Evolutionary conservation across 2,329 filamentous ascomycete genomes (phyloP).

Genomic region (Apiospora arundinis): DNA sequence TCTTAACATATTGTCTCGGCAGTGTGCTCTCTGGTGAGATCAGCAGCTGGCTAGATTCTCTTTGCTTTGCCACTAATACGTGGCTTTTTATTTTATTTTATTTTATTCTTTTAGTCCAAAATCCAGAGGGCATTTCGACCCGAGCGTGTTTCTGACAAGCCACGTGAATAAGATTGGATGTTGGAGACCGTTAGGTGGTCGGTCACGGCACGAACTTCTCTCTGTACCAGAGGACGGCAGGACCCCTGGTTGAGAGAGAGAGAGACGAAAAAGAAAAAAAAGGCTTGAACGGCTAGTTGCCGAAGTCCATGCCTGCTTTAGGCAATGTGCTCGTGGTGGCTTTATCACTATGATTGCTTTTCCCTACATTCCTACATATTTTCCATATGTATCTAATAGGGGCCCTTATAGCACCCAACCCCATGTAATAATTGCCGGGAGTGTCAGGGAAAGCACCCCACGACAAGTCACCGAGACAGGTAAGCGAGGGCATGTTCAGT

Average conservation of each 20-base stretch:
- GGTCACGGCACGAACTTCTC: conserved; percentile 1
- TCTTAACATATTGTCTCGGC: background rate
- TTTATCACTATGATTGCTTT: conserved; percentile 17
- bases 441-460: conserved; percentile 1
- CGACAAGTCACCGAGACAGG: background rate
- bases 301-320: conserved; percentile 21
- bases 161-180: conserved; percentile 18
- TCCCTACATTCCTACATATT: too few species aligned
- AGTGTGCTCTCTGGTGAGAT: background rate
- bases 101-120: background rate
- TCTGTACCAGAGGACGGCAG: background rate
- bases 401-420: background rate
- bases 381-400: background rate
- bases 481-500: background rate
- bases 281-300: conserved; percentile 19
- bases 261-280: background rate
- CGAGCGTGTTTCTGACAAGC: conserved; percentile 14
- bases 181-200: conserved; percentile 13
- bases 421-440: conserved; percentile 1
- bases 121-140: conserved; percentile 14
- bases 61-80: background rate
- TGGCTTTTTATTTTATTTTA: too few species aligned
- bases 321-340: conserved; percentile 20
- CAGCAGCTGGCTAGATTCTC: background rate
- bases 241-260: background rate